Evolutionary conservation across 139 green algal species (phyloP).

Genomic region (Raphidocelis subcapitata): DNA sequence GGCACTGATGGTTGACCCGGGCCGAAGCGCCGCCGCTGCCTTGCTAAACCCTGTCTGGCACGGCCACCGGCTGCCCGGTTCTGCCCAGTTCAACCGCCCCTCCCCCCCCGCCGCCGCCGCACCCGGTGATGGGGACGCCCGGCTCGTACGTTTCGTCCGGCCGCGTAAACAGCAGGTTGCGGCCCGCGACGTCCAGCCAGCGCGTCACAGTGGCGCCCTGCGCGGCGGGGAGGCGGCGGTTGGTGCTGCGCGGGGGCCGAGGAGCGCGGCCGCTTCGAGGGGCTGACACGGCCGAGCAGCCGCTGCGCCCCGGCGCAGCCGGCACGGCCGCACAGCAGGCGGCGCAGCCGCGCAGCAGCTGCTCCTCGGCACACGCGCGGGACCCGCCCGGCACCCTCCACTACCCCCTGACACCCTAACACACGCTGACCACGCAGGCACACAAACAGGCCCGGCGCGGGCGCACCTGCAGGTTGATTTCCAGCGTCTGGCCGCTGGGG

Average conservation of each 20-base stretch:
- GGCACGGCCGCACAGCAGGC: background rate
- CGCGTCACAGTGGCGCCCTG: slow-evolving; percentile 55
- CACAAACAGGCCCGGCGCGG: too few relatives aligned
- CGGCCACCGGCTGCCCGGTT: too few relatives aligned
- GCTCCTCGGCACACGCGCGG: too few relatives aligned
- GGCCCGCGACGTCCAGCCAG: slow-evolving; percentile 41
- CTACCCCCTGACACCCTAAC: too few relatives aligned
- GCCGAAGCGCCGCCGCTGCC: too few relatives aligned
- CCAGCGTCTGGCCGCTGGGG: slow-evolving; percentile 30
- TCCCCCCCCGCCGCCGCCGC: background rate
- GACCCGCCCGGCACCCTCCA: too few relatives aligned
- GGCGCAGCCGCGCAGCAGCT: too few relatives aligned
- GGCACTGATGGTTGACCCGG: too few relatives aligned
- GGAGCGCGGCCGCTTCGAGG: background rate
- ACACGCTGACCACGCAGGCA: too few relatives aligned
- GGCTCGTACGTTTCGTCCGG: slow-evolving; percentile 16
- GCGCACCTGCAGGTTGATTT: slow-evolving; percentile 54
- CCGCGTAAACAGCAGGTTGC: slow-evolving; percentile 15
- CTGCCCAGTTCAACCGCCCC: too few relatives aligned
- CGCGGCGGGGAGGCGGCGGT: slow-evolving; percentile 4
- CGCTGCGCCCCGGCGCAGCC: background rate
- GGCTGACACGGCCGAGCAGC: background rate
- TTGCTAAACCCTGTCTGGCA: too few relatives aligned
- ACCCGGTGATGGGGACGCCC: slow-evolving; percentile 28
- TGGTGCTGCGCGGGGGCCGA: too few relatives aligned